Evolutionary conservation across 495 filamentous ascomycete species (phyloP), one percentile per base, ranked within the genome.

Genomic region (Penicillium atrosanguineum): DNA sequence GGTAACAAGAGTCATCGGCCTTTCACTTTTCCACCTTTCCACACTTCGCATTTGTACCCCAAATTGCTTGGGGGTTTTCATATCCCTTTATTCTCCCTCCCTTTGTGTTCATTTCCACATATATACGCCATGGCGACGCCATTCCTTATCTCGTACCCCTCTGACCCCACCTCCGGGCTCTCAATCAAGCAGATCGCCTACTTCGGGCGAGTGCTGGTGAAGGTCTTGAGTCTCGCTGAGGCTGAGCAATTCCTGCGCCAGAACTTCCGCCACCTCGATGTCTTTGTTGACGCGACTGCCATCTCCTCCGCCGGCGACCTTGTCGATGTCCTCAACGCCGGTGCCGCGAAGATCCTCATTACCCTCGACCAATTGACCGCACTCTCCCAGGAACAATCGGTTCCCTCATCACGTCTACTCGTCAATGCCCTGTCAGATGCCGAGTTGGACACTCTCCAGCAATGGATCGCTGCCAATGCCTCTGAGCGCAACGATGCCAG

Each of bases 301-400:
- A 80, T 97, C 48, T 59, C 79, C 52, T 83, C 82, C 23, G 67
- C 73, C 42, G 83, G 87, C 37, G 89, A 95, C 56, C 72, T 96
- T 18, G 71, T 91, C 46, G 79, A 88, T 47, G 78, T 97, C 26
- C 81, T 98, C 47, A 87, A 98, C 64, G 82, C 85, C 56, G 94
- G 95, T 47, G 90, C 90, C n/a, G 80, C 83, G 38, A 94, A 87
- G 69, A 85, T 95, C 42, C 92, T 97, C 68, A 85, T 96, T 44
- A 77, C 80, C 47, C 77, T 85, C 44, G 79, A 87, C 42, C 86
- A 89, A 72, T 73, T 87, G 57, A 69, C 76, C 41, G 54, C 69
- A 3, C 69, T 88, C 19, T 64, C 73, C 19, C 61, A 73, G 49
- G 77, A 82, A 59, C 74, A 81, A 44, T 76, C 79, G 34, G 68